A percentile compares a stretch with the other conserved stretches of the same genome.
Conservation (phyloP, 2,329 filamentous ascomycete genomes). For the Hypoxylon sp. region DNA sequence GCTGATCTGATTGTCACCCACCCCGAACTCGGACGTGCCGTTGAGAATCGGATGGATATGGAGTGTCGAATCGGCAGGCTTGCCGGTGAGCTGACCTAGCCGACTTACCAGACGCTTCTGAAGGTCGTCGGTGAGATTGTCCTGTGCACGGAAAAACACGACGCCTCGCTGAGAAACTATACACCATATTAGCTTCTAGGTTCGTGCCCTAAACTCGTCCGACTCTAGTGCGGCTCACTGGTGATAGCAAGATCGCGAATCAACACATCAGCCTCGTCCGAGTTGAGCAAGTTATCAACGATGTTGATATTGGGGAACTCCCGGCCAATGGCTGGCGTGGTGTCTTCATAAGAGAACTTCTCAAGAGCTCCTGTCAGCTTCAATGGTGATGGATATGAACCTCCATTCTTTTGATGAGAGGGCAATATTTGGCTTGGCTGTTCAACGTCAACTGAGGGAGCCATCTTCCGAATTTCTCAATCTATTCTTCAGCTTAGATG, state of each 20-base stretch:
- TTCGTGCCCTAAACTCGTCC: background rate
- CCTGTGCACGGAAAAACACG: conserved; percentile 69
- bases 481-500: background rate
- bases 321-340: conserved; percentile 63
- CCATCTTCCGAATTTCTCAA: conserved; percentile 1
- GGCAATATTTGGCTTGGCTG: conserved; percentile 1
- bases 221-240: conserved; percentile 48
- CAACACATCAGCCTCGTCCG: conserved; percentile 60
- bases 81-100: conserved; percentile 66
- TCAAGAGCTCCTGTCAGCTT: conserved; percentile 52
- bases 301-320: conserved; percentile 61
- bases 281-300: conserved; percentile 61
- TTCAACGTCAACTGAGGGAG: conserved; percentile 6
- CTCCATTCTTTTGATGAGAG: conserved; percentile 7
- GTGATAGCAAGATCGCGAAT: conserved; percentile 68
- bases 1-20: conserved; percentile 62
- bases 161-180: conserved; percentile 69
- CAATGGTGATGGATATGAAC: conserved; percentile 38
- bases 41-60: conserved; percentile 69
- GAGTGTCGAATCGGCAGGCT: conserved; percentile 63
- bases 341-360: conserved; percentile 55
- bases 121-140: conserved; percentile 63
- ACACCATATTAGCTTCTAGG: background rate
- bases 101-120: conserved; percentile 67
- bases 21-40: conserved; percentile 59